phyloP scores from a whole-genome alignment of 306 rosid genomes.

The Citrullus mucosospermus region DNA sequence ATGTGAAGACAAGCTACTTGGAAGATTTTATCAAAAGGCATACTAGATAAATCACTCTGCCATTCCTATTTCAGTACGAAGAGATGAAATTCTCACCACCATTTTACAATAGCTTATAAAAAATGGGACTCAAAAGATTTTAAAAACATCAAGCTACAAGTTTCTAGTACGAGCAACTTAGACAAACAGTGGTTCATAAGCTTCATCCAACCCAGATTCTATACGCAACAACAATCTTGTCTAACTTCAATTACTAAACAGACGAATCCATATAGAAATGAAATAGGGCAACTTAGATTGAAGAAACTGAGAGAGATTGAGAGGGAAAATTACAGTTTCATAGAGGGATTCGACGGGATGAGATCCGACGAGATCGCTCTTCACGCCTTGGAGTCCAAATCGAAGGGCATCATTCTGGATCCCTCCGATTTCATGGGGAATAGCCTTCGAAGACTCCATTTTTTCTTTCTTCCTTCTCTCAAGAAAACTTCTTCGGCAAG shows the following conservation, averaged over 20 bases:
- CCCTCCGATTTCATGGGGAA: constrained; percentile 86
- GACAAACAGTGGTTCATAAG: neutral
- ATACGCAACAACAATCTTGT: neutral
- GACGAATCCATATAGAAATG: neutral
- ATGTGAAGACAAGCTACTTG: neutral
- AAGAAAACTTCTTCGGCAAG: neutral
- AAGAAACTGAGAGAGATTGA: neutral
- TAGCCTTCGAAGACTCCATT: constrained; percentile 56
- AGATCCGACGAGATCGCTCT: constrained; percentile 52
- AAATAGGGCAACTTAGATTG: neutral
- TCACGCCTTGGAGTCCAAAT: constrained; percentile 65
- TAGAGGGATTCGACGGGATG: constrained; percentile 61
- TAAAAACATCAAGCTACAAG: neutral
- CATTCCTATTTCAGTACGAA: neutral
- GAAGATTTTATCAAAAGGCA: neutral
- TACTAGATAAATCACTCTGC: neutral
- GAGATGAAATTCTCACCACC: neutral
- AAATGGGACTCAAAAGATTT: neutral
- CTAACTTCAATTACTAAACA: neutral
- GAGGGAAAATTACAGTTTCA: constrained; percentile 42
- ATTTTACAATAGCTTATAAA: neutral
- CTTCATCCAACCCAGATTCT: neutral
- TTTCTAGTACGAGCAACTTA: neutral
- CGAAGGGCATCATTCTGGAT: constrained; percentile 69
- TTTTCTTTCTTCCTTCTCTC: neutral